phyloP scores from a whole-genome alignment of 768 basidiomycete genomes.

The Macrocybe gigantea region DNA sequence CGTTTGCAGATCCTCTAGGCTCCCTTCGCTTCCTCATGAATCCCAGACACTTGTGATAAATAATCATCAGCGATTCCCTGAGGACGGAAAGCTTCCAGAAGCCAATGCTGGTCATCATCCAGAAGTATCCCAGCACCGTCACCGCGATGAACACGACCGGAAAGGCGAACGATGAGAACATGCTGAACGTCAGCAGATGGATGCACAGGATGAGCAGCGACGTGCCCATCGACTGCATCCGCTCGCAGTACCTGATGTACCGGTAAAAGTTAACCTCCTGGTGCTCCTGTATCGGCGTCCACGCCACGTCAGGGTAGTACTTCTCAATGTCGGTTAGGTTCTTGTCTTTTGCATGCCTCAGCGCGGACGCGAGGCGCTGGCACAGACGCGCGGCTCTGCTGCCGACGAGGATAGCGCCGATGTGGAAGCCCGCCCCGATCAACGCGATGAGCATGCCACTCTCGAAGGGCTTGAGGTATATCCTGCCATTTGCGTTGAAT shows the following conservation, averaged over 20 bases:
- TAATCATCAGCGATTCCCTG: too few relatives aligned
- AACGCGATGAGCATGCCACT: slow-evolving; percentile 8
- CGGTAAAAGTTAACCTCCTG: slow-evolving; percentile 3
- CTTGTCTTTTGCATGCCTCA: neutral
- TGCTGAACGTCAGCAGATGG: neutral
- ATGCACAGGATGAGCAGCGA: slow-evolving; percentile 7
- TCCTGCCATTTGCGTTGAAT: neutral
- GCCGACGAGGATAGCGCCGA: slow-evolving; percentile 11
- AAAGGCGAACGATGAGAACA: too few relatives aligned
- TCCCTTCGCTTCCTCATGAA: too few relatives aligned
- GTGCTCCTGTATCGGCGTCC: neutral
- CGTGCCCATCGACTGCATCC: slow-evolving; percentile 7
- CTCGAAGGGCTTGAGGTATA: slow-evolving; percentile 1
- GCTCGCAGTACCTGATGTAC: slow-evolving; percentile 10
- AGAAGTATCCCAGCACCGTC: too few relatives aligned
- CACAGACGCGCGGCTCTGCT: slow-evolving; percentile 9
- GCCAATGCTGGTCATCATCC: too few relatives aligned
- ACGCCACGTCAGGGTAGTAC: neutral
- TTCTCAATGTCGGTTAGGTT: neutral
- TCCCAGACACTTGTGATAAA: too few relatives aligned
- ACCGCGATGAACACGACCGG: too few relatives aligned
- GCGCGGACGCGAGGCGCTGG: slow-evolving; percentile 2
- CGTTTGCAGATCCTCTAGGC: too few relatives aligned
- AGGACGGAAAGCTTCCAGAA: too few relatives aligned
- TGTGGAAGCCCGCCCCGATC: slow-evolving; percentile 6